These are phyloP conservation scores for Taphrina pruni DNA, from an alignment of 1,139 yeast genomes.

Conservation along the genomic window DNA sequence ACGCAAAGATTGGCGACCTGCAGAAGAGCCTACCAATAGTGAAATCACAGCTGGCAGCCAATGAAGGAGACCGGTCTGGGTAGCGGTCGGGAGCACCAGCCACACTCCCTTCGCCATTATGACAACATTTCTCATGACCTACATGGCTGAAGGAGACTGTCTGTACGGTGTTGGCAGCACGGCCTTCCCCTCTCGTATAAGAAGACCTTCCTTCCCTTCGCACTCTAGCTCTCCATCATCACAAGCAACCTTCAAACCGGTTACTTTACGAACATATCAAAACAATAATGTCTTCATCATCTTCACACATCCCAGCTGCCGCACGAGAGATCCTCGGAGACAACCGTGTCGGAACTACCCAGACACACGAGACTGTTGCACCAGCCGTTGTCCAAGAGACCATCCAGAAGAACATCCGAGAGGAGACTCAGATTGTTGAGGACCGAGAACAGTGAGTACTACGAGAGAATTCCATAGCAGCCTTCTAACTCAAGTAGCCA, in stretches of 20 bases:
- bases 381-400: constrained; percentile 41
- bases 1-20: too few species aligned
- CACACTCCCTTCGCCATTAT: constrained; percentile 15
- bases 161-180: constrained; percentile 7
- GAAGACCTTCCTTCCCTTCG: constrained; percentile 14
- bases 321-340: constrained; percentile 34
- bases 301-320: constrained; percentile 22
- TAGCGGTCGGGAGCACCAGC: constrained; percentile 24
- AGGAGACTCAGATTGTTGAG: constrained; percentile 34
- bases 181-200: constrained; percentile 21
- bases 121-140: constrained; percentile 34
- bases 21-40: too few species aligned
- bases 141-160: constrained; percentile 23
- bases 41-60: neutral
- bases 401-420: constrained; percentile 28
- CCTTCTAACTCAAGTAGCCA: constrained; percentile 12
- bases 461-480: too few species aligned
- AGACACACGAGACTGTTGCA: constrained; percentile 39
- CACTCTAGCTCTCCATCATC: neutral
- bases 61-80: constrained; percentile 4
- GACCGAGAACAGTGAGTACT: constrained; percentile 32
- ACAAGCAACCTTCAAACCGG: constrained; percentile 13
- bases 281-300: constrained; percentile 20
- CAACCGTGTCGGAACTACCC: constrained; percentile 38
- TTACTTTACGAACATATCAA: constrained; percentile 8